Percentiles rank a stretch among this genome's conserved stretches.
phyloP scores from a whole-genome alignment of 1,284 basidiomycete genomes.

The Amylostereum areolatum region DNA sequence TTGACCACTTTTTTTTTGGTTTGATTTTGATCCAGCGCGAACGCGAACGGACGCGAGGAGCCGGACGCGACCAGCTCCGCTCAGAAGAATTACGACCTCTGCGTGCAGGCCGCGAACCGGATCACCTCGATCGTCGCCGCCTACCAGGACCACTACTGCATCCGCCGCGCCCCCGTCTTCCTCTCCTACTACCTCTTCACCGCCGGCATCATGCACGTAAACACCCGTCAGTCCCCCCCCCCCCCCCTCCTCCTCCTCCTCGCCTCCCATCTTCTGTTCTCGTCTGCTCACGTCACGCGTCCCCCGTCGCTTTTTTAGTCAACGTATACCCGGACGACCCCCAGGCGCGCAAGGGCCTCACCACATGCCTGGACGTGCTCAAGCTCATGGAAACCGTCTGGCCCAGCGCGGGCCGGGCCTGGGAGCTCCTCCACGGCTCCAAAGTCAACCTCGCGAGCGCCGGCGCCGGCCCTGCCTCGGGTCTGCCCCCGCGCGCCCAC shows the following conservation, averaged over 20 bases:
- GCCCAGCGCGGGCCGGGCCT: constrained; percentile 71
- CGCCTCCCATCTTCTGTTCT: constrained; percentile 5
- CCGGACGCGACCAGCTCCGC: constrained; percentile 45
- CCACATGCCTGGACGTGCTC: constrained; percentile 65
- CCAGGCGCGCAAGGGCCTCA: constrained; percentile 59
- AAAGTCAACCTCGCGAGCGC: constrained; percentile 38
- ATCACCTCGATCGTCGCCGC: constrained; percentile 66
- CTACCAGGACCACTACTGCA: constrained; percentile 56
- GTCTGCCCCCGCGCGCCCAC: too few relatives aligned
- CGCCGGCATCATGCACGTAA: constrained; percentile 78
- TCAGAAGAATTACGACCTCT: constrained; percentile 68
- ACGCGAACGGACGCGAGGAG: constrained; percentile 30
- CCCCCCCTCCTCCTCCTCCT: constrained; percentile 5
- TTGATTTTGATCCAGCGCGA: neutral
- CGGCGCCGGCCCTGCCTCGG: too few relatives aligned
- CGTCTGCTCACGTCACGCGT: constrained; percentile 15
- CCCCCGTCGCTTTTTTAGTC: constrained; percentile 33
- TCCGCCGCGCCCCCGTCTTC: constrained; percentile 72
- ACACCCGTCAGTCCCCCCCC: constrained; percentile 40
- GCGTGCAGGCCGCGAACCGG: constrained; percentile 68
- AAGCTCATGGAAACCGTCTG: constrained; percentile 67
- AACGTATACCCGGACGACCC: constrained; percentile 59
- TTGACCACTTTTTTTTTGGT: neutral
- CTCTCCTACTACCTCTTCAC: constrained; percentile 80
- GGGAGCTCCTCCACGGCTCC: constrained; percentile 65